These are phyloP conservation scores for Raddia guianensis DNA, from an alignment of 176 grass and related monocot species.

Conservation along the genomic window DNA sequence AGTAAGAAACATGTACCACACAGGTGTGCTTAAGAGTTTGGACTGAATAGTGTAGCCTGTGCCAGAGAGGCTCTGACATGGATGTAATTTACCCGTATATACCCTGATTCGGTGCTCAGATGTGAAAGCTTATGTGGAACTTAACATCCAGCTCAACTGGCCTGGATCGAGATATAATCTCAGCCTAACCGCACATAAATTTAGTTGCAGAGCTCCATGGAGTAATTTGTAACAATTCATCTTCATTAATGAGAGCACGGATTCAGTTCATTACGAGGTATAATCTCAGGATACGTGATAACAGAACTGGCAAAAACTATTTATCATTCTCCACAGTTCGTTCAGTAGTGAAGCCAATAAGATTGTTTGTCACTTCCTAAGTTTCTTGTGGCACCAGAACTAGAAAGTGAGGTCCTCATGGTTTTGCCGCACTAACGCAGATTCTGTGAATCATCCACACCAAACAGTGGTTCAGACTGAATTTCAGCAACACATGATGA, in stretches of 20 bases:
- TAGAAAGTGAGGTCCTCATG: not conserved
- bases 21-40: not conserved
- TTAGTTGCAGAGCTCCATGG: not conserved
- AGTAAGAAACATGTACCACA: not conserved
- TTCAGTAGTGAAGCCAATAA: not conserved
- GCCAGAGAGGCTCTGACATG: not conserved
- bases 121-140: too few species aligned
- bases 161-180: too few species aligned
- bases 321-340: not conserved
- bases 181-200: not conserved
- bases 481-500: not conserved
- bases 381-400: not conserved
- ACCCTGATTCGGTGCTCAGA: too few species aligned
- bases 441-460: not conserved
- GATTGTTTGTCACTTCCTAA: not conserved
- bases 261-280: slow-evolving; percentile 17
- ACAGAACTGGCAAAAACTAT: not conserved
- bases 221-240: not conserved
- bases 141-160: too few species aligned
- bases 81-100: not conserved
- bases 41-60: not conserved
- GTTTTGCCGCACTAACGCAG: not conserved
- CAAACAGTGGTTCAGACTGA: not conserved
- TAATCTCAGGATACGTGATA: not conserved
- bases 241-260: not conserved